phyloP scores from a whole-genome alignment of 345 rosid genomes.

The Eucalyptus caleyi region DNA sequence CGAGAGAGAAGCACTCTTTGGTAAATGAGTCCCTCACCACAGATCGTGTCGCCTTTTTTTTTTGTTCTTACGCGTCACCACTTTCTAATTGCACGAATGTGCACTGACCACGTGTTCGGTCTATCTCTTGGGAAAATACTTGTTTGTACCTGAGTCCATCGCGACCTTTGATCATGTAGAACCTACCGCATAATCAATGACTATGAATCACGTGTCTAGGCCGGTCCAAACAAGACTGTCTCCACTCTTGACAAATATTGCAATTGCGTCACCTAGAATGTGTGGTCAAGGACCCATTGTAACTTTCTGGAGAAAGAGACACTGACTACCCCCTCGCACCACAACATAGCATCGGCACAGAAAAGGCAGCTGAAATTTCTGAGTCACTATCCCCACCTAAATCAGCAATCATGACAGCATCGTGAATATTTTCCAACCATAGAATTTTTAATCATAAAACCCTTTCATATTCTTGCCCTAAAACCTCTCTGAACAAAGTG shows the following conservation, averaged over 20 bases:
- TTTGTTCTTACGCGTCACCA: background rate
- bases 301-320: background rate
- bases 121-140: background rate
- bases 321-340: background rate
- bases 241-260: background rate
- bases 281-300: background rate
- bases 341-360: background rate
- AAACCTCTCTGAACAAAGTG: background rate
- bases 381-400: background rate
- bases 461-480: background rate
- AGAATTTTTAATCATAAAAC: background rate
- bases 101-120: background rate
- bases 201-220: background rate
- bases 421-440: background rate
- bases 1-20: background rate
- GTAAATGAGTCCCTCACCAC: no score
- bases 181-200: background rate
- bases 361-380: background rate
- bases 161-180: background rate
- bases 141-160: background rate
- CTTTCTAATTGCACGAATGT: background rate
- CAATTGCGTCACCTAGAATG: background rate
- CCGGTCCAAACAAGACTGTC: background rate
- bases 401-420: background rate
- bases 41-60: background rate